phyloP scores from a whole-genome alignment of 805 yeast genomes.

The Candida michaelii region DNA sequence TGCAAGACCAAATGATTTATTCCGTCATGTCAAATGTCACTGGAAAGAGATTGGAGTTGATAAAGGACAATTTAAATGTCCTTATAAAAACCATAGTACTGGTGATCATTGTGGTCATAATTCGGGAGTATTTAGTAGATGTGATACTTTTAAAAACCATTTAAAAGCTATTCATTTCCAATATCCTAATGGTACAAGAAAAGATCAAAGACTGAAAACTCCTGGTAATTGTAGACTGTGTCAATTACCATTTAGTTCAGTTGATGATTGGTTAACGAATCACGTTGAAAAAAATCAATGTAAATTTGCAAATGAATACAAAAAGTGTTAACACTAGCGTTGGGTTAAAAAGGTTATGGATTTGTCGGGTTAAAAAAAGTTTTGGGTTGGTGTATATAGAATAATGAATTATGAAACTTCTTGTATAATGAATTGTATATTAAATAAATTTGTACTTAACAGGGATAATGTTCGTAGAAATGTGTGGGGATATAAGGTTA shows the following conservation, averaged over 20 bases:
- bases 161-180: constrained; percentile 85
- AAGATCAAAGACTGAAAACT: constrained; percentile 66
- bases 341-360: too few relatives aligned
- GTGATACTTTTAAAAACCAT: constrained; percentile 92
- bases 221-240: constrained; percentile 80
- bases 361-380: too few relatives aligned
- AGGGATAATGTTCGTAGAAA: too few relatives aligned
- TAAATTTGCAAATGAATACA: constrained; percentile 17
- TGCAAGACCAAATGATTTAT: constrained; percentile 82
- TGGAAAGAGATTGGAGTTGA: constrained; percentile 70
- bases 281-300: constrained; percentile 64
- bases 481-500: neutral
- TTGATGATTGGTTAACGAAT: constrained; percentile 73
- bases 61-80: constrained; percentile 76
- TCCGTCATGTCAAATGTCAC: constrained; percentile 84
- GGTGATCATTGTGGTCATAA: constrained; percentile 61
- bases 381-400: constrained; percentile 3
- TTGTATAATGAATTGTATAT: constrained; percentile 2
- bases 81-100: constrained; percentile 48
- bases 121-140: constrained; percentile 81
- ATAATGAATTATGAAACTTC: neutral
- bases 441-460: neutral
- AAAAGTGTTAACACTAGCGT: constrained; percentile 6
- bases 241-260: constrained; percentile 60
- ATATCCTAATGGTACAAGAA: constrained; percentile 84